Conservation (phyloP, 179 eudicot genomes). For the Silene coronaria region DNA sequence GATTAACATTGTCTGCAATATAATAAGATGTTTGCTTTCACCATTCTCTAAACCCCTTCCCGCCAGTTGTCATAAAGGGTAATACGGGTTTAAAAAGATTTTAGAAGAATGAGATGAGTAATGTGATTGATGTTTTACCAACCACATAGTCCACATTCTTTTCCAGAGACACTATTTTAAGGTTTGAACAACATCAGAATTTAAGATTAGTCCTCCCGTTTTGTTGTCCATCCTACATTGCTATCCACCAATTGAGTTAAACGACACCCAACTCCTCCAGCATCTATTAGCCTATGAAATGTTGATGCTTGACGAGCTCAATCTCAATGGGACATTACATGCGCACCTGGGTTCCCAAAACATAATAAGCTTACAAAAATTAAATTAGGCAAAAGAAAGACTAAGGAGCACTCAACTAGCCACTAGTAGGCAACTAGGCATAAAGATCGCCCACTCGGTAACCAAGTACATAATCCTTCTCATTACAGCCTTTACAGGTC, state of each 20-base stretch:
- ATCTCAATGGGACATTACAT: background rate
- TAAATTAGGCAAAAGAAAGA: background rate
- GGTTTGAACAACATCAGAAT: background rate
- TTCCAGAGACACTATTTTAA: background rate
- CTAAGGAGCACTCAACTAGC: too few species aligned
- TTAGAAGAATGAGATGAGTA: background rate
- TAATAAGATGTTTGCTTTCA: background rate
- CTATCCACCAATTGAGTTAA: background rate
- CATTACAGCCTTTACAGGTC: too few species aligned
- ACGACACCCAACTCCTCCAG: background rate
- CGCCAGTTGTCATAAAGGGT: background rate
- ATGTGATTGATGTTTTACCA: background rate
- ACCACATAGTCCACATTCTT: background rate
- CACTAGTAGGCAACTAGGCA: too few species aligned
- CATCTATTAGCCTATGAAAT: background rate
- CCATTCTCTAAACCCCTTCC: background rate
- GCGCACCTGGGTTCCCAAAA: background rate
- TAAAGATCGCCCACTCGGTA: too few species aligned
- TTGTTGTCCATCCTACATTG: background rate
- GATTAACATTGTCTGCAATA: background rate
- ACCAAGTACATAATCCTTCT: too few species aligned
- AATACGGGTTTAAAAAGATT: background rate
- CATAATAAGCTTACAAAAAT: background rate
- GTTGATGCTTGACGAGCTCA: background rate
- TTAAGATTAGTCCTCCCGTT: background rate